Base-by-base conservation (phyloP, 495 filamentous ascomycete species). In the Talaromyces nanjingensis region DNA sequence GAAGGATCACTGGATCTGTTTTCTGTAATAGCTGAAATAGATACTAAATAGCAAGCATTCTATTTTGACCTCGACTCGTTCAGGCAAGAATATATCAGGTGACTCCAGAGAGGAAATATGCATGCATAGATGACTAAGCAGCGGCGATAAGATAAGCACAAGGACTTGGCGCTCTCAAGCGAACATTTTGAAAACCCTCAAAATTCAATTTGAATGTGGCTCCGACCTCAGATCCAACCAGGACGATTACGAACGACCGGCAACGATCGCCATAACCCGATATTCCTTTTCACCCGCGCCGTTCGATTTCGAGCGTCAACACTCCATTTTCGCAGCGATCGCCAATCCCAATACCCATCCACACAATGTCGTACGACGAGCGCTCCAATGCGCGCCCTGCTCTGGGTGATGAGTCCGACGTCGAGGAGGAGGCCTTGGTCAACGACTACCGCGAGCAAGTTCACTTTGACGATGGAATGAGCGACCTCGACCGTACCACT, bases 371-470 rank as follows among this genome's bases (percentile, higher is more conserved):
- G 56, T 81, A 81, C 76, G 78, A 81, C 62, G 78, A 81, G 72
- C 78, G 77, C 77, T 73, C 72, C 68, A 79, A 80, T 71, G 76
- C 76, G 74, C 78, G 72, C 73, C 78, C 78, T 63, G 76, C 74
- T 69, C 69, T 89, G 68, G 87, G 87, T 64, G 88, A 93, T 77
- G 91, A 92, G 70, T 93, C 91, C 68, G 92, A 97, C 75, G 88
- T 89, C 63, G 92, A 97, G 78, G 92, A 97, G 84, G 92, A 96
- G 78, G 89, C 90, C 66, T 84, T 97, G 64, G 92, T 91, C 71
- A 90, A 91, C 78, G 92, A 97, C 79, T 96, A 96, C 85, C 86
- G 85, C 67, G 92, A 96, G 77, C 92, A 97, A 80, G 91, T 96
- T 68, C 90, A 91, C 71, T 96, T 89, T 69, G 91, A 94, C 63